phyloP scores from a whole-genome alignment of 371 early-diverging fungal genomes.

The Apophysomyces variabilis region DNA sequence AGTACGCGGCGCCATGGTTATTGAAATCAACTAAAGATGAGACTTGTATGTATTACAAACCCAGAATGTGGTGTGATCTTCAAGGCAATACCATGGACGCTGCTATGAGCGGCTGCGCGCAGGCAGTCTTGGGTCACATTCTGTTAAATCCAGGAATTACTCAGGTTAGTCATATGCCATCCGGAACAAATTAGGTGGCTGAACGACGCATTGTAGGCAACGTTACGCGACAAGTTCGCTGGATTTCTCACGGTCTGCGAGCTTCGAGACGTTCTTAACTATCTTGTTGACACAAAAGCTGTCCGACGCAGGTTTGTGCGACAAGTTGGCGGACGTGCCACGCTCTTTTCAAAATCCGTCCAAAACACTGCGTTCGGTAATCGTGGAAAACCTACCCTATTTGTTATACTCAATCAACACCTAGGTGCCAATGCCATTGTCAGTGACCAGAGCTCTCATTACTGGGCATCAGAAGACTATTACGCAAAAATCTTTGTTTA shows the following conservation, averaged over 20 bases:
- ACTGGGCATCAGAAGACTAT: neutral
- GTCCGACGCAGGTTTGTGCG: neutral
- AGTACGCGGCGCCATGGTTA: constrained; percentile 5
- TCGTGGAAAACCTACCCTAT: neutral
- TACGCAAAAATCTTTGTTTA: neutral
- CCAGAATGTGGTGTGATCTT: constrained; percentile 16
- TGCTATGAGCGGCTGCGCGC: constrained; percentile 15
- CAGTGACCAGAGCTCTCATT: constrained; percentile 57
- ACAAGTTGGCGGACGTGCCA: neutral
- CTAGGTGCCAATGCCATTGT: constrained; percentile 89
- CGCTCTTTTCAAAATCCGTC: neutral
- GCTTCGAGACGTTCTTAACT: constrained; percentile 1
- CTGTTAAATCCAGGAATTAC: constrained; percentile 13
- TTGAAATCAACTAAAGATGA: neutral
- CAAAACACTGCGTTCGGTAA: neutral
- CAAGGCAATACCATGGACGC: constrained; percentile 8
- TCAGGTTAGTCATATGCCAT: constrained; percentile 9
- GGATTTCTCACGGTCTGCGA: constrained; percentile 2
- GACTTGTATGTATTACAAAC: neutral
- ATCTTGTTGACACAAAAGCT: neutral
- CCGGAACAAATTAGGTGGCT: neutral
- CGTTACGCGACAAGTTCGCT: neutral
- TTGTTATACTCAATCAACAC: neutral
- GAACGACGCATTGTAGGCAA: neutral
- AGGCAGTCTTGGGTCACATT: constrained; percentile 5